Evolutionary conservation across 2,329 filamentous ascomycete genomes (phyloP).

Genomic region (Lasiodiplodia citricola): DNA sequence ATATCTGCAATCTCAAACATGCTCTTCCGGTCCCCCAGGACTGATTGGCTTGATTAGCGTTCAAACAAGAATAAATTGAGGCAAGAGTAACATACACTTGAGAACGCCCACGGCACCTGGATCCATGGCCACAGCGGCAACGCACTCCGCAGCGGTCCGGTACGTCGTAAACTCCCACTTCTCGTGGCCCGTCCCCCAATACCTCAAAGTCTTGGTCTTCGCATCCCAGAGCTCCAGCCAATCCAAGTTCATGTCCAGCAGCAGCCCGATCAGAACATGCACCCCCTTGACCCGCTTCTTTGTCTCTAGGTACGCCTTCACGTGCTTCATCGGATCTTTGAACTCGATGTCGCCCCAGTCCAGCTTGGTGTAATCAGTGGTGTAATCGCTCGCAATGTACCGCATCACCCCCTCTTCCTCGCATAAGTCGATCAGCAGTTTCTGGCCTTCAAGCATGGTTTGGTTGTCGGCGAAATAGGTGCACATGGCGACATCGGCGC

Average conservation of each 20-base stretch:
- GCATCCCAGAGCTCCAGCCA: background rate
- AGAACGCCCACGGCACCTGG: background rate
- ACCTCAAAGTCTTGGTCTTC: background rate
- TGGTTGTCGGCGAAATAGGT: background rate
- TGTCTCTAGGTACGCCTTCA: background rate
- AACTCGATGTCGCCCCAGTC: background rate
- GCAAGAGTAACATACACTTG: background rate
- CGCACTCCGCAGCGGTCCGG: background rate
- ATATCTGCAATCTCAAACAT: background rate
- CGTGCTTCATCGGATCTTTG: background rate
- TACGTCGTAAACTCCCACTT: background rate
- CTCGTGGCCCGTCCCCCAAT: background rate
- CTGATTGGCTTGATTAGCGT: background rate
- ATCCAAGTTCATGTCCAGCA: background rate
- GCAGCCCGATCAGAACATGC: background rate
- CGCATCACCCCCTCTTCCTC: background rate
- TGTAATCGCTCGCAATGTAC: background rate
- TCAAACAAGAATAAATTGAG: background rate
- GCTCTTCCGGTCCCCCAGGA: background rate
- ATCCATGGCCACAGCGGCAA: background rate
- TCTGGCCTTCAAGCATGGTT: background rate
- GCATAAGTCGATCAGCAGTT: background rate
- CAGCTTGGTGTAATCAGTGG: background rate
- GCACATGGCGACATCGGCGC: background rate
- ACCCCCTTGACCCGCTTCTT: background rate